Evolutionary conservation across 2,329 filamentous ascomycete species (phyloP), one percentile per base, ranked within the genome.

Genomic region (Colletotrichum cuscutae): DNA sequence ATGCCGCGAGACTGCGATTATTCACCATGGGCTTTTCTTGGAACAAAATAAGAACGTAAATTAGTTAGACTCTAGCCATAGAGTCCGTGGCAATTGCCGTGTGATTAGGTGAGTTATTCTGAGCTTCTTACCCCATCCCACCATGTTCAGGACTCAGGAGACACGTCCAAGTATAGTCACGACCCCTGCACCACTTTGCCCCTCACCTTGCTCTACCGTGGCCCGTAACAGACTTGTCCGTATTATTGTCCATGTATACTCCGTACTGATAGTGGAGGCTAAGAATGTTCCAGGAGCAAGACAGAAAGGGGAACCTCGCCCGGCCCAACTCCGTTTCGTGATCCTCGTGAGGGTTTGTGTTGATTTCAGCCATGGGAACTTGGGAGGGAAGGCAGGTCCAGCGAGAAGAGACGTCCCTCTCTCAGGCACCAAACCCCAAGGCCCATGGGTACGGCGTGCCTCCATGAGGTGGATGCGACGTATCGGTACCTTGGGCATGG

Each of bases 401-500:
- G 35, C 42, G 24, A 24, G 28, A 12, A 46, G 49, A 42, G 32
- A 42, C 15, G 15, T 9, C 22, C 3, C 30, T 22, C 15, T 28
- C 11, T 26, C 49, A 54, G 61, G 61, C 28, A 53, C 62, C 26
- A n/a, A 24, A n/a, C 26, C 7, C 53, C 35, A 65, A 19, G 9
- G 5, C 5, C 53, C 35, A 49, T 19, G 9, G 5, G 30, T 12
- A 35, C 32, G 32, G 11, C 32, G 11, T 22, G 13, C 19, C 28
- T n/a, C 60, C 15, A 8, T 35, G 30, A 19, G 37, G 46, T 53
- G 60, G 46, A 32, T 30, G 30, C 42, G 19, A 49, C 19, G 46
- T 53, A 53, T 52, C 61, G 53, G 54, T 42, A 49, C 52, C 61
- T 24, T 32, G 37, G 13, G 63, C 58, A 68, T 49, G 61, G 54